Base-by-base conservation (phyloP, 75 land plant species). In the Picea glauca region DNA sequence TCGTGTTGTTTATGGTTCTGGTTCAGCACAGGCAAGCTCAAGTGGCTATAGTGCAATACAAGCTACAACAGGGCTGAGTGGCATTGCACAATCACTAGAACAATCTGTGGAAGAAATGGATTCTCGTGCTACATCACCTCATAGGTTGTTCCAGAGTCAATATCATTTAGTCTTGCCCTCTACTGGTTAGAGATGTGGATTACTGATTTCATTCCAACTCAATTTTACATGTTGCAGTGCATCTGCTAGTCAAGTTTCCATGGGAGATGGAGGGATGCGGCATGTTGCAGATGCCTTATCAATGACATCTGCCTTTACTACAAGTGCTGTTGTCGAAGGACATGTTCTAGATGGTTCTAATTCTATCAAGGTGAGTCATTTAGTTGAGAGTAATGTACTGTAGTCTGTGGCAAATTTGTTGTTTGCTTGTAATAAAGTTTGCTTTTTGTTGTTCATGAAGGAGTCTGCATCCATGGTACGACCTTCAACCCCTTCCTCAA, bases 91-190 rank as follows among this genome's bases (percentile, higher is more conserved):
- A 78, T 82, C 85, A 4, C 26, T 85, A 35, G 98, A 93, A 83
- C 60, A 85, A 2, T 67, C 73, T 31, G 40, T 88, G 74, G 98
- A 95, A 33, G 93, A 90, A 20, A 50, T 86, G 14, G 99, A 97
- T 35, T 79, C 86, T 78, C 83, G 78, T 76, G 77, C 87, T 20
- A 56, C 81, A 33, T 84, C 77, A 58, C 79, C 91, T 65, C 70
- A 78, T 33, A 96, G 92, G 98, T 96, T 67, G 62, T 54, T 50
- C 62, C 73, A 43, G 13, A 26, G 62, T 65, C n/a, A 50, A 23
- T 3, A 38, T 7, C 72, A 32, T 77, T 14, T 61, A 26, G 58
- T 60, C 4, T 14, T 76, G 30, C 56, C 31, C 46, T 31, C 32
- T 33, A 20, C 7, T 18, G 38, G n/a, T 38, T 26, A 35, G 17